phyloP scores from a whole-genome alignment of 2,329 filamentous ascomycete genomes.

The Ustulina deusta region DNA sequence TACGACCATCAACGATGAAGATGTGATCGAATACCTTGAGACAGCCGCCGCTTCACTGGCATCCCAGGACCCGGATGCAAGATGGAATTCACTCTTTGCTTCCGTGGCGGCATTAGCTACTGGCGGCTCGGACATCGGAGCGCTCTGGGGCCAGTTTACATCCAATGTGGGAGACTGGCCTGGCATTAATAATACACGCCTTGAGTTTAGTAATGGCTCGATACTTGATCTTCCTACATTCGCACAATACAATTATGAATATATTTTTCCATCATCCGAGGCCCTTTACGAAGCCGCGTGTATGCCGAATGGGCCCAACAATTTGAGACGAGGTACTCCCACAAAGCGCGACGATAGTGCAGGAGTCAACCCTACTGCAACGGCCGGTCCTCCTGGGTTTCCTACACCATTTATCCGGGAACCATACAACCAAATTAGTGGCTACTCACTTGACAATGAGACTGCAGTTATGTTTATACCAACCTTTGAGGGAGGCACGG shows the following conservation, averaged over 20 bases:
- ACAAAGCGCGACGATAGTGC: conserved; percentile 2
- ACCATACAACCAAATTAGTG: conserved; percentile 27
- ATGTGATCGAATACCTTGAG: conserved; percentile 19
- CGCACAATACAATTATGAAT: conserved; percentile 13
- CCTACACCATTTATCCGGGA: conserved; percentile 19
- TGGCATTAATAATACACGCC: conserved; percentile 10
- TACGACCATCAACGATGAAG: conserved; percentile 22
- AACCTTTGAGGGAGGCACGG: not conserved
- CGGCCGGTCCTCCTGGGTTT: conserved; percentile 8
- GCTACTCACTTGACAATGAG: conserved; percentile 22
- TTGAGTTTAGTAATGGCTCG: conserved; percentile 24
- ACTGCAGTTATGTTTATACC: conserved; percentile 30
- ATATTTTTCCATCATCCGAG: not conserved
- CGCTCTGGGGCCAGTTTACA: conserved; percentile 8
- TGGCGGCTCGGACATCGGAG: not conserved
- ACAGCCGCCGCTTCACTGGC: not conserved
- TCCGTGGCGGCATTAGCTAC: conserved; percentile 11
- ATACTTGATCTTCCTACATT: conserved; percentile 6
- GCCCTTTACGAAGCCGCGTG: conserved; percentile 11
- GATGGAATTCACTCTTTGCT: conserved; percentile 21
- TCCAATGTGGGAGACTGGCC: conserved; percentile 18
- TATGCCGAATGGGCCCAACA: not conserved
- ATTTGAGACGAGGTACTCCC: not conserved
- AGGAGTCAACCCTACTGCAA: conserved; percentile 19
- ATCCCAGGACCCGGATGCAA: conserved; percentile 28